Evolutionary conservation across 192 early-diverging fungal genomes (phyloP).

Genomic region (Diversispora epigaea): DNA sequence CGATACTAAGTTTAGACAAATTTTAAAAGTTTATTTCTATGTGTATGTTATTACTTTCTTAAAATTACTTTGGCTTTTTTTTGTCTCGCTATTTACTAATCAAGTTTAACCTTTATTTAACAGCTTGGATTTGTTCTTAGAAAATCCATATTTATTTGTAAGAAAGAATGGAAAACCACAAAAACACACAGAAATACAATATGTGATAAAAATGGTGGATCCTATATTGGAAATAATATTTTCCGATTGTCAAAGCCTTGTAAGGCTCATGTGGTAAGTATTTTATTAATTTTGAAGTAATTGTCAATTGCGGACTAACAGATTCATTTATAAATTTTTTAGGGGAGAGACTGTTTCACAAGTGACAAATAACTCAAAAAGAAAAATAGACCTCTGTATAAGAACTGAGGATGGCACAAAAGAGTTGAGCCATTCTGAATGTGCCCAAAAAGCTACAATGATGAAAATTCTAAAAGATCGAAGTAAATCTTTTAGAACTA

Average conservation of each 20-base stretch:
- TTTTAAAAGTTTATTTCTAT: constrained; percentile 16
- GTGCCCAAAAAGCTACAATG: constrained; percentile 15
- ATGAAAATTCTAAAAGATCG: constrained; percentile 18
- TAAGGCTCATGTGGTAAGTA: constrained; percentile 31
- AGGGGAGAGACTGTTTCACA: constrained; percentile 29
- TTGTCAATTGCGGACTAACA: background rate
- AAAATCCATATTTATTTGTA: constrained; percentile 30
- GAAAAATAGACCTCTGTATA: constrained; percentile 19
- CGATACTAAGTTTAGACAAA: constrained; percentile 19
- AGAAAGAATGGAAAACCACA: constrained; percentile 9
- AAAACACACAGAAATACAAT: constrained; percentile 23
- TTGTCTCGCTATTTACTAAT: background rate
- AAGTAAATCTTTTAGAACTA: constrained; percentile 23
- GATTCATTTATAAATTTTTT: background rate
- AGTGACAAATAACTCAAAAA: background rate
- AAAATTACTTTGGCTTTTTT: too few species aligned
- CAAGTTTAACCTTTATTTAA: constrained; percentile 12
- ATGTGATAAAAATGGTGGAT: background rate
- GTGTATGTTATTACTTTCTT: constrained; percentile 24
- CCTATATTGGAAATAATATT: constrained; percentile 14
- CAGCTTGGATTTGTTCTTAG: constrained; percentile 25
- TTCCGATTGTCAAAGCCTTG: constrained; percentile 17
- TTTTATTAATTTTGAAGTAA: constrained; percentile 13
- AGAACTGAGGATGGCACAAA: background rate
- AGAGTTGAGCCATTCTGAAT: constrained; percentile 24